Base-by-base conservation (phyloP, 345 rosid genomes). In the Noccaea bulbosa region DNA sequence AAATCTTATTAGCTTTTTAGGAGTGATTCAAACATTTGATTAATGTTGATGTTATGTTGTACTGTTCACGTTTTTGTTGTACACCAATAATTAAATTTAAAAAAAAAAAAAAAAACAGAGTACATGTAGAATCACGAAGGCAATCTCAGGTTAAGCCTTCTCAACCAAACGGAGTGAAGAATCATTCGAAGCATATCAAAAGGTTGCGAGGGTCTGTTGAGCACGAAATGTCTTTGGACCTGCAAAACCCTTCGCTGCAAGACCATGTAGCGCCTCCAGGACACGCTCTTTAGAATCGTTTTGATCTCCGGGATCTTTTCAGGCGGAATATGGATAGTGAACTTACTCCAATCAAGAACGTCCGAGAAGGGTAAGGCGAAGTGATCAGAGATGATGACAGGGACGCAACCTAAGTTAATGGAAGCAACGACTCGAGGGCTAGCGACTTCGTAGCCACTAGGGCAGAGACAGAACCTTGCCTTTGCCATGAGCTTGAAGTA, bases 371-470 rank as follows among this genome's bases (percentile, higher is more conserved):
- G 87, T 39, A 76, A 56, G 6, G 81, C 43, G 33, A 83, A 85
- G 22, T 79, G 22, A 33, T 83, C 80, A 4, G 89, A 81, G 24
- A 85, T 75, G 17, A 85, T 59, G 39, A 83, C 84, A 1, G 87
- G 87, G 58, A 85, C 74, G 51, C 89, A 85, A 11, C 85, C 85
- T 2, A 74, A 71, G 53, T 71, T 55, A 27, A 83, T 79, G 8
- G 86, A 67, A 62, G 81, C 85, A 5, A 80, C 87, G 27, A 81
- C 40, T 50, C 87, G 72, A 2, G 85, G 89, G 50, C 85, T 83
- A 7, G 88, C 86, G 1, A 85, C 88, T 74, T 85, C 86, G 12
- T 46, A 82, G 33, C 88, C 88, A 22, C 88, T 82, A 16, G 86
- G 86, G 73, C 88, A 81, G 7, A 85, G 68, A 67, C 88, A 85